Percentiles rank a stretch among this genome's conserved stretches.
phyloP scores from a whole-genome alignment of 169 alveolate genomes.

The Plasmodium vivax region DNA sequence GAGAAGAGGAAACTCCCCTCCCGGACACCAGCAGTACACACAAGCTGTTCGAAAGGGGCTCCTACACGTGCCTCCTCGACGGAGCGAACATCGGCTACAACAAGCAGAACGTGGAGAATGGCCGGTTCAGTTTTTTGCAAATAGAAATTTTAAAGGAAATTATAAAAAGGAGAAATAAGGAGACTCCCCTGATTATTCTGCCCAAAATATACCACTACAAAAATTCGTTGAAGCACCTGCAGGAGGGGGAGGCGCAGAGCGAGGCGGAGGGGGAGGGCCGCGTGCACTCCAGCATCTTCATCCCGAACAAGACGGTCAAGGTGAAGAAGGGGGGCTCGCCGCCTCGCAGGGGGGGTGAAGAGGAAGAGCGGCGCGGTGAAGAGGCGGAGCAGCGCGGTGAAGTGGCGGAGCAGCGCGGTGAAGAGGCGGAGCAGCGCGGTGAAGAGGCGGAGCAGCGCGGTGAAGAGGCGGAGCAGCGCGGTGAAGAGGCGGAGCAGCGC shows the following conservation, averaged over 20 bases:
- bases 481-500: neutral
- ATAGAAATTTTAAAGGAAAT: slow-evolving; percentile 68
- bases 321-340: slow-evolving; percentile 1
- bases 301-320: slow-evolving; percentile 63
- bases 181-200: slow-evolving; percentile 52
- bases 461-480: neutral
- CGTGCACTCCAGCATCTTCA: neutral
- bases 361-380: neutral
- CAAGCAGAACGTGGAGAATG: slow-evolving; percentile 72
- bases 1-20: neutral
- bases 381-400: neutral
- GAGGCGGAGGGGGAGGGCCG: neutral
- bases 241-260: neutral
- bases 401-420: neutral
- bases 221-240: slow-evolving; percentile 41
- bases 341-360: neutral
- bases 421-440: neutral
- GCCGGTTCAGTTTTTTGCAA: slow-evolving; percentile 60
- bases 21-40: neutral
- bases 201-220: slow-evolving; percentile 69
- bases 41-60: slow-evolving; percentile 30
- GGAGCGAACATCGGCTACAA: slow-evolving; percentile 73
- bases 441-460: neutral
- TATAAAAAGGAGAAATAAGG: slow-evolving; percentile 58
- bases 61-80: slow-evolving; percentile 65